phyloP scores from a whole-genome alignment of 2,329 filamentous ascomycete species.

The Sporothrix luriei region DNA sequence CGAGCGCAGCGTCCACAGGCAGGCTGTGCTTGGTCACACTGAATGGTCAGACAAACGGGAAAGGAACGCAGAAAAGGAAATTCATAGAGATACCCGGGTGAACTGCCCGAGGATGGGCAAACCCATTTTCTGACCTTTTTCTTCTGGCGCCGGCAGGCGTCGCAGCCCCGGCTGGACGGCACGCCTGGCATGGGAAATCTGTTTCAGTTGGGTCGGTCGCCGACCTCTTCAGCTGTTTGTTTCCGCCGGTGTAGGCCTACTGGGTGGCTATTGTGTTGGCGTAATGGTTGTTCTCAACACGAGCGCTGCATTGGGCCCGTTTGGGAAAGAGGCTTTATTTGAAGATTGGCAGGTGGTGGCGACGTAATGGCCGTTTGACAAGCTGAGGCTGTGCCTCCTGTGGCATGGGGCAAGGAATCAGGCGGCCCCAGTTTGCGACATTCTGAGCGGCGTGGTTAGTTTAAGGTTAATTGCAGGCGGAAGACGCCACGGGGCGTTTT shows the following conservation, averaged over 20 bases:
- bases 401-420: background rate
- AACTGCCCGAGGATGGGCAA: background rate
- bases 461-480: slow-evolving; percentile 10
- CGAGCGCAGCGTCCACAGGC: slow-evolving; percentile 33
- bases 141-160: slow-evolving; percentile 36
- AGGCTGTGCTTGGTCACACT: slow-evolving; percentile 35
- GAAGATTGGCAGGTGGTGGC: background rate
- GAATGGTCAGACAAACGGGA: background rate
- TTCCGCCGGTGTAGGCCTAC: background rate
- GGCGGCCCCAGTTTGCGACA: too few species aligned
- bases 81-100: background rate
- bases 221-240: background rate
- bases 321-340: slow-evolving; percentile 16
- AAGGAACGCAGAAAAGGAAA: background rate
- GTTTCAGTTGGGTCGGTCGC: background rate
- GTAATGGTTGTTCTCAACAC: background rate
- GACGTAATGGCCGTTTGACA: background rate
- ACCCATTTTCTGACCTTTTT: slow-evolving; percentile 31
- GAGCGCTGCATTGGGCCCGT: slow-evolving; percentile 11
- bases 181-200: slow-evolving; percentile 33
- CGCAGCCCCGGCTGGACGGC: slow-evolving; percentile 35
- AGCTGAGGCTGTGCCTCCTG: background rate
- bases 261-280: background rate
- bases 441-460: background rate
- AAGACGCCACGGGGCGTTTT: background rate